Evolutionary conservation across 2,329 filamentous ascomycete genomes (phyloP).

Genomic region (Canariomyces notabilis): DNA sequence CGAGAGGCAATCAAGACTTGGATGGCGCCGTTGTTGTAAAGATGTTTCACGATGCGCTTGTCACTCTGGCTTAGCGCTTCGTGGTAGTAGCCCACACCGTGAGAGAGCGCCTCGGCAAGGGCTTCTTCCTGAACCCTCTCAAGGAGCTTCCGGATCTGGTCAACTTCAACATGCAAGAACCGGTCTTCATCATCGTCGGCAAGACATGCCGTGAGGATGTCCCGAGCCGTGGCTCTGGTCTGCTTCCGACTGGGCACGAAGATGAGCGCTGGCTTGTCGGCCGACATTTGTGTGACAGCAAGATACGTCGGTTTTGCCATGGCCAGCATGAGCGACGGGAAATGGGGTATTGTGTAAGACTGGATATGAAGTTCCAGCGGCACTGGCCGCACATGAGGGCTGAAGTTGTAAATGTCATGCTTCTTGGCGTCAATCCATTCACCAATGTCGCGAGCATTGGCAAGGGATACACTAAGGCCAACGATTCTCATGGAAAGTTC

Average conservation of each 20-base stretch:
- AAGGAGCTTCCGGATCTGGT: constrained; percentile 77
- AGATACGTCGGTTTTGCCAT: constrained; percentile 95
- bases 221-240: constrained; percentile 77
- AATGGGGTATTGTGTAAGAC: constrained; percentile 92
- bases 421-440: constrained; percentile 98
- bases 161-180: constrained; percentile 79
- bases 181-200: constrained; percentile 89
- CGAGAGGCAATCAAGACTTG: constrained; percentile 73
- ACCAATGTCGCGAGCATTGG: constrained; percentile 88
- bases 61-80: constrained; percentile 86
- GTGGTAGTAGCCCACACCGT: constrained; percentile 96
- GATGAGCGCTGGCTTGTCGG: constrained; percentile 82
- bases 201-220: constrained; percentile 80
- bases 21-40: constrained; percentile 84
- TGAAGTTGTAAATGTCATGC: constrained; percentile 99
- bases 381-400: constrained; percentile 80
- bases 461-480: constrained; percentile 83
- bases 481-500: constrained; percentile 82
- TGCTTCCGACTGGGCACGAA: constrained; percentile 95
- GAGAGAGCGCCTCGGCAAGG: constrained; percentile 80
- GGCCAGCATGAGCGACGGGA: constrained; percentile 95
- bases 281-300: constrained; percentile 80
- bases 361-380: constrained; percentile 92
- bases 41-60: constrained; percentile 87
- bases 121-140: constrained; percentile 80